Percentiles rank a stretch among this genome's conserved stretches.
These are phyloP conservation scores for Annona cherimola DNA, from an alignment of 164 flowering plant genomes.

Conservation along the genomic window DNA sequence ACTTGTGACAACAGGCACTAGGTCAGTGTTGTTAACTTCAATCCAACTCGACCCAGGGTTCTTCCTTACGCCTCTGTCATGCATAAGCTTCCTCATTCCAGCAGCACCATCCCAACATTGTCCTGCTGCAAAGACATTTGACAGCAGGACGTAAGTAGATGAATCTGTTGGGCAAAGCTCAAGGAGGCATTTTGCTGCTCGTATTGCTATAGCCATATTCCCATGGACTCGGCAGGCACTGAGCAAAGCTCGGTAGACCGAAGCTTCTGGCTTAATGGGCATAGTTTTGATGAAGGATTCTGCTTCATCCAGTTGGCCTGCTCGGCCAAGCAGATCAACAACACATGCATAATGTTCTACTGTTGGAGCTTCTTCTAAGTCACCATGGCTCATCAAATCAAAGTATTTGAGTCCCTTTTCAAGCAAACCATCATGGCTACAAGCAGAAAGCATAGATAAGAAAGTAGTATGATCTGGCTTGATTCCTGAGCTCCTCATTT, in stretches of 20 bases:
- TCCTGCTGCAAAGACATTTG: slow-evolving; percentile 32
- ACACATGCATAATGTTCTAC: slow-evolving; percentile 43
- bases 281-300: slow-evolving; percentile 39
- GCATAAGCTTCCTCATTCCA: slow-evolving; percentile 36
- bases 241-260: slow-evolving; percentile 35
- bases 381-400: slow-evolving; percentile 29
- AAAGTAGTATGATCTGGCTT: slow-evolving; percentile 40
- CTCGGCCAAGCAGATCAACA: slow-evolving; percentile 47
- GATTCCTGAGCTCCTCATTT: slow-evolving; percentile 32
- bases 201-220: slow-evolving; percentile 33
- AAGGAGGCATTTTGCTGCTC: slow-evolving; percentile 33
- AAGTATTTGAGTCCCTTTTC: slow-evolving; percentile 44
- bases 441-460: slow-evolving; percentile 43
- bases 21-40: slow-evolving; percentile 7
- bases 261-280: slow-evolving; percentile 38
- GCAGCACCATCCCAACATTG: slow-evolving; percentile 46
- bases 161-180: slow-evolving; percentile 44
- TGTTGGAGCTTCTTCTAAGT: slow-evolving; percentile 19
- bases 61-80: slow-evolving; percentile 36
- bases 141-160: slow-evolving; percentile 37
- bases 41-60: slow-evolving; percentile 52
- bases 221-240: slow-evolving; percentile 52
- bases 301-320: slow-evolving; percentile 43
- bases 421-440: slow-evolving; percentile 50
- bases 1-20: slow-evolving; percentile 51